A percentile compares a stretch with the other conserved stretches of the same genome.
These are phyloP conservation scores for Carex pumila DNA, from an alignment of 176 grass and related monocot species.

Conservation along the genomic window DNA sequence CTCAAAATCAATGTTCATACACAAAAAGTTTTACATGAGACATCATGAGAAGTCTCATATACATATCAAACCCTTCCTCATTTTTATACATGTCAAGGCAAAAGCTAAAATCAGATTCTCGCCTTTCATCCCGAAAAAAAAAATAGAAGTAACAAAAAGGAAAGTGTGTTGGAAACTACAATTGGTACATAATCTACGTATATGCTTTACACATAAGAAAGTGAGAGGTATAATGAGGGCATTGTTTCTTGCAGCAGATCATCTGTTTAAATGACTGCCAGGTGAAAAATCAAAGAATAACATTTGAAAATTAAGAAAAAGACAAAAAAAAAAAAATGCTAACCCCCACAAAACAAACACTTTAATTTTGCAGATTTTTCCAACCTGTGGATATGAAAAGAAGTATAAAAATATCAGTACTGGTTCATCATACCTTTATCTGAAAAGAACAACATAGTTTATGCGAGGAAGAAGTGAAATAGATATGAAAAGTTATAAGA, in stretches of 20 bases:
- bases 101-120: not conserved
- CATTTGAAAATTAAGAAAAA: not conserved
- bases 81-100: not conserved
- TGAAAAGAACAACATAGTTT: not conserved
- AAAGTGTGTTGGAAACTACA: not conserved
- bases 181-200: slow-evolving; percentile 3
- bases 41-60: not conserved
- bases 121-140: not conserved
- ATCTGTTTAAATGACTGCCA: not conserved
- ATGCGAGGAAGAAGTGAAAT: not conserved
- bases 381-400: slow-evolving; percentile 6
- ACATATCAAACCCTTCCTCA: not conserved
- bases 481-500: not conserved
- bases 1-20: not conserved
- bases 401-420: not conserved
- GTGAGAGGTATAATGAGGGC: not conserved
- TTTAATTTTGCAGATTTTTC: not conserved
- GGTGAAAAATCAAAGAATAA: slow-evolving; percentile 13
- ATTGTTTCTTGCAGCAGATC: not conserved
- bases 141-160: not conserved
- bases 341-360: not conserved
- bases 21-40: not conserved
- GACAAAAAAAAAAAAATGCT: not conserved
- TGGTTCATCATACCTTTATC: not conserved
- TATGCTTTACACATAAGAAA: slow-evolving; percentile 2